phyloP scores from a whole-genome alignment of 108 stramenopile genomes.

The Pseudonitzschia multiseries region DNA sequence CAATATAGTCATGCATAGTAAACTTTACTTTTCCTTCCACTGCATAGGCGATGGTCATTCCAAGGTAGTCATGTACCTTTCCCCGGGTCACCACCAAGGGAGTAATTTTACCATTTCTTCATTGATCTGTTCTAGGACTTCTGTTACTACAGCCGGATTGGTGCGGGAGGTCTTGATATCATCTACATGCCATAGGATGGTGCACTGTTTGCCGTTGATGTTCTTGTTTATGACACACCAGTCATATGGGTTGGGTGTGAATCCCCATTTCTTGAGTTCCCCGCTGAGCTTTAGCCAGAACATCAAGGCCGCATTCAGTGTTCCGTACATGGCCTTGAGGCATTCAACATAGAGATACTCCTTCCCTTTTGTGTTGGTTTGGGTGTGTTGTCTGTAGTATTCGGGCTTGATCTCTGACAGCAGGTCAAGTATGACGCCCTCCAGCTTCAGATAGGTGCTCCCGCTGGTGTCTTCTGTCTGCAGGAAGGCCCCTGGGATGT shows the following conservation, averaged over 20 bases:
- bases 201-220: slow-evolving; percentile 39
- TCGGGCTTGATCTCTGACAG: slow-evolving; percentile 13
- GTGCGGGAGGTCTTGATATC: slow-evolving; percentile 31
- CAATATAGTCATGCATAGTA: slow-evolving; percentile 23
- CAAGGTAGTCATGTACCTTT: slow-evolving; percentile 33
- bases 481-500: slow-evolving; percentile 52
- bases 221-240: slow-evolving; percentile 43
- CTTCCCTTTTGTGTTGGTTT: slow-evolving; percentile 18
- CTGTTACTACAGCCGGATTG: slow-evolving; percentile 19
- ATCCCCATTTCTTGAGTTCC: slow-evolving; percentile 17
- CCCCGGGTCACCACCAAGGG: too few species aligned
- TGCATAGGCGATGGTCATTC: slow-evolving; percentile 34
- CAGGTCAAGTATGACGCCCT: slow-evolving; percentile 16
- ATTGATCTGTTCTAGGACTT: too few species aligned
- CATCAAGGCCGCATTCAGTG: slow-evolving; percentile 19
- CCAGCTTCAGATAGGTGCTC: slow-evolving; percentile 4
- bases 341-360: slow-evolving; percentile 41
- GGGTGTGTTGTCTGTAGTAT: neutral
- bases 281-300: slow-evolving; percentile 27
- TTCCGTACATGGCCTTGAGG: too few species aligned
- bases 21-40: slow-evolving; percentile 14
- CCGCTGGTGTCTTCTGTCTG: slow-evolving; percentile 13
- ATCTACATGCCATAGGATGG: too few species aligned
- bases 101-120: slow-evolving; percentile 16
- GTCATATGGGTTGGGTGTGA: slow-evolving; percentile 47